Evolutionary conservation across 1,284 basidiomycete genomes (phyloP), one percentile per base, ranked within the genome.

Genomic region (Leccinum pallidistipes): DNA sequence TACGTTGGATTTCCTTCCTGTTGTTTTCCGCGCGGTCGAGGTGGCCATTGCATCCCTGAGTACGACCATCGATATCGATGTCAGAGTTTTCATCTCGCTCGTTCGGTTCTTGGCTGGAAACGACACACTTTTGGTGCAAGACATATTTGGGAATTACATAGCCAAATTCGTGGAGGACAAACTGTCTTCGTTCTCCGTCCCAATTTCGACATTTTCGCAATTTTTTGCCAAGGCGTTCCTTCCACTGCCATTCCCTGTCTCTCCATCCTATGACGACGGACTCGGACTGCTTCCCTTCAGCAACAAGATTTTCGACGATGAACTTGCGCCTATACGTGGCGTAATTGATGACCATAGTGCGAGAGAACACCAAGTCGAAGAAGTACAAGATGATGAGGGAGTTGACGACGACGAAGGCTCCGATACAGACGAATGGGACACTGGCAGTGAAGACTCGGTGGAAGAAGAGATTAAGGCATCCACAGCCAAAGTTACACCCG

Each of bases 291-390:
- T 87, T 21, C 80, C 83, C 1, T 88, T 87, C 67, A 69, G 71
- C 24, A 81, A 85, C 64, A 71, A 74, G 0, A 69, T 84, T n/a
- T 82, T 88, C 61, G 79, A 83, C 56, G 70, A 76, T 7, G 77
- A 80, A 60, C 78, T 84, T 21, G 71, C 76, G 1, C 60, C 73
- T 21, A 75, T 86, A 27, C 66, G 74, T 47, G 69, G 78, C 45
- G 69, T 70, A 1, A 66, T 62, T 3, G 69, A 68, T 32, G 66
- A 69, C 27, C 62, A 61, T 18, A 29, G 14, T 21, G 16, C 18
- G 5, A 29, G 27, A 12, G 16, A 16, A 7, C 43, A 31, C 11
- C 40, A 2, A 34, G 27, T 40, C 11, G 32, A 54, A 11, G 57
- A 61, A 36, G 8, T 4, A 3, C 59, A 62, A 8, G 45, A 69